Base-by-base conservation (phyloP, 441 rosid species). In the Syzygium malaccense region DNA sequence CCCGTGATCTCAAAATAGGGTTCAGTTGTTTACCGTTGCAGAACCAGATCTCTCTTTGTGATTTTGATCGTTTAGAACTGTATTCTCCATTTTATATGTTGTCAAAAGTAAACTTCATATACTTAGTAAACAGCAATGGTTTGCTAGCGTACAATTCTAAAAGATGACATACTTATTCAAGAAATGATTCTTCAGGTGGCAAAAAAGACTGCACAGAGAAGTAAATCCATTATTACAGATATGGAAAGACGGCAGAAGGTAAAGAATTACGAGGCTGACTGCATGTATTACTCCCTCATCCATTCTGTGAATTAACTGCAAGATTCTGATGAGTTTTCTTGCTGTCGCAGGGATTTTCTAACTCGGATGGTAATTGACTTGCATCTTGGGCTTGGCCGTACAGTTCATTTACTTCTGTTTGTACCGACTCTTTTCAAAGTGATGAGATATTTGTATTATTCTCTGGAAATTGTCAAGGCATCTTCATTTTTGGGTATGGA, bases 221-320 rank as follows among this genome's bases (percentile, higher is more conserved):
- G 99, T 91, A 97, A 95, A 94, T 96, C 94, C 51, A 92, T 97
- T 83, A 91, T 96, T 89, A 96, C 98, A n/a, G 99, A 97, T 89
- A 94, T 97, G 86, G 99, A 97, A 91, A 93, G 99, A 87, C 95
- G 99, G 99, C 98, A 97, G 93, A 97, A 97, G 98, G 99, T 97
- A 96, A 85, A 55, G 66, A 37, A 89, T 88, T 88, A 32, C 90
- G 60, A 84, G 48, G 87, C 85, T 83, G 83, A 75, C 10, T 2
- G 53, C 53, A 75, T 83, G 41, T 37, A 41, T 62, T 85, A 14
- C 79, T 79, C 87, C 84, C 10, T 54, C 53, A 37, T 49, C 48
- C 25, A 71, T 15, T 53, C 17, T 32, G 62, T 90, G 23, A 55
- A 23, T 75, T 41, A 41, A 41, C 18, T 4, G 87, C 19, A 85